Conservation (phyloP, 1,284 basidiomycete genomes). For the Coniferiporia weirii region DNA sequence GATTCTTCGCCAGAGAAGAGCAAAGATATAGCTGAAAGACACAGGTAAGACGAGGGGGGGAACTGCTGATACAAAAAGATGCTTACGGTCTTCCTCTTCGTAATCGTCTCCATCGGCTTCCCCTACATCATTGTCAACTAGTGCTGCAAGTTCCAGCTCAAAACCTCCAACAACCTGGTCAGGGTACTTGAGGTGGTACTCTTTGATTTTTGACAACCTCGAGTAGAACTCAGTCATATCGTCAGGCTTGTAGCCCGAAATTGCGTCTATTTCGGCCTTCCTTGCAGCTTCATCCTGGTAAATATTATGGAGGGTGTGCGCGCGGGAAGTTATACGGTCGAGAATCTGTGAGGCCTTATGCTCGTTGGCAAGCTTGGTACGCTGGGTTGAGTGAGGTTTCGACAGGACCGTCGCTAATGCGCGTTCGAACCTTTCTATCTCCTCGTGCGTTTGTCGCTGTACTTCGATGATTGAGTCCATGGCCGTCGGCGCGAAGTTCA, state of each 20-base stretch:
- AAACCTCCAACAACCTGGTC: constrained; percentile 77
- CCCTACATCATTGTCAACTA: constrained; percentile 69
- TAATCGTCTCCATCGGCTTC: constrained; percentile 70
- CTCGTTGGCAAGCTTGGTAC: constrained; percentile 69
- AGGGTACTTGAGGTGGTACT: constrained; percentile 94
- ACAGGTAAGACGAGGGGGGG: constrained; percentile 19
- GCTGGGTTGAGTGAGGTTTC: constrained; percentile 54
- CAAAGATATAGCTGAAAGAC: constrained; percentile 67
- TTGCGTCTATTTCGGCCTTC: constrained; percentile 54
- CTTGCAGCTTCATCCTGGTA: constrained; percentile 73
- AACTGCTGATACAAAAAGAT: neutral
- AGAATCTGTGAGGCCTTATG: constrained; percentile 86
- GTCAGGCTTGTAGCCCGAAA: constrained; percentile 51
- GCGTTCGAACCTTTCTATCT: constrained; percentile 84
- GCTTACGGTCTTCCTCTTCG: constrained; percentile 76
- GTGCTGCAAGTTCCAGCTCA: constrained; percentile 74
- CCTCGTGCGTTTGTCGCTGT: constrained; percentile 92
- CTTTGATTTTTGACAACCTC: constrained; percentile 90
- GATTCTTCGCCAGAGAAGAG: constrained; percentile 95
- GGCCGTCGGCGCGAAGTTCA: constrained; percentile 12
- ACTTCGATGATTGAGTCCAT: constrained; percentile 94
- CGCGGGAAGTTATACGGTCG: constrained; percentile 73
- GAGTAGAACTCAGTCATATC: constrained; percentile 93
- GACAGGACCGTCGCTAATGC: constrained; percentile 70
- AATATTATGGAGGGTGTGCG: constrained; percentile 56